These are phyloP conservation scores for Neofusicoccum umdonicola DNA, from an alignment of 2,329 filamentous ascomycete species.

Conservation along the genomic window DNA sequence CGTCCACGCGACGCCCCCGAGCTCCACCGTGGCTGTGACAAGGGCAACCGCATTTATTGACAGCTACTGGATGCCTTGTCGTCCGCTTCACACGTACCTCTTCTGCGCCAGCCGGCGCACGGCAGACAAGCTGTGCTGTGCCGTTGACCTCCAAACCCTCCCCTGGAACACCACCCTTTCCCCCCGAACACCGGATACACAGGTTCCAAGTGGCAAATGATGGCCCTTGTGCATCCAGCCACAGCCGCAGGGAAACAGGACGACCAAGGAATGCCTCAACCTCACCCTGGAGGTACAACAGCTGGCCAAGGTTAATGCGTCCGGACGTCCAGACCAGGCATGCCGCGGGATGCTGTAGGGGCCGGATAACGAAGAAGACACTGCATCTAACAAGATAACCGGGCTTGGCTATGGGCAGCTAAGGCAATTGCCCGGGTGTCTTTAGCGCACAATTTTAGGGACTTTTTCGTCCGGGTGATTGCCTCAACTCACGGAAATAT, in stretches of 20 bases:
- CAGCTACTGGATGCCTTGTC: not conserved
- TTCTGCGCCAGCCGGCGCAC: not conserved
- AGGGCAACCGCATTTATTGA: not conserved
- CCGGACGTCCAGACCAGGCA: not conserved
- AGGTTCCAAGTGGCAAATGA: not conserved
- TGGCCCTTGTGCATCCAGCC: not conserved
- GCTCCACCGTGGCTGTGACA: slow-evolving; percentile 8
- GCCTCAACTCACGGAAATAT: too few species aligned
- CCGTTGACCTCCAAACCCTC: not conserved
- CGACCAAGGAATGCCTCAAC: not conserved
- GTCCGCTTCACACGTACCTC: not conserved
- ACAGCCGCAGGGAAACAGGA: not conserved
- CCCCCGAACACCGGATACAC: not conserved
- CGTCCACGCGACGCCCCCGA: slow-evolving; percentile 1
- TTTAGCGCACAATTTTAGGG: too few species aligned
- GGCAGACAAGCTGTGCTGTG: slow-evolving; percentile 1
- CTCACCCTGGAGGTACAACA: not conserved
- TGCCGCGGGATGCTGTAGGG: too few species aligned
- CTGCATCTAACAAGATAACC: too few species aligned
- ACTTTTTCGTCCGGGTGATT: too few species aligned
- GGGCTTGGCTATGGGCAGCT: too few species aligned
- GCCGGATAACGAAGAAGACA: too few species aligned
- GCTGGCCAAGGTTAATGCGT: not conserved
- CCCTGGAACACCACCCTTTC: not conserved
- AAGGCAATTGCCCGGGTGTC: too few species aligned